A percentile compares a stretch with the other conserved stretches of the same genome.
Conservation (phyloP, 2,329 filamentous ascomycete genomes). For the Emmonsia crescens region DNA sequence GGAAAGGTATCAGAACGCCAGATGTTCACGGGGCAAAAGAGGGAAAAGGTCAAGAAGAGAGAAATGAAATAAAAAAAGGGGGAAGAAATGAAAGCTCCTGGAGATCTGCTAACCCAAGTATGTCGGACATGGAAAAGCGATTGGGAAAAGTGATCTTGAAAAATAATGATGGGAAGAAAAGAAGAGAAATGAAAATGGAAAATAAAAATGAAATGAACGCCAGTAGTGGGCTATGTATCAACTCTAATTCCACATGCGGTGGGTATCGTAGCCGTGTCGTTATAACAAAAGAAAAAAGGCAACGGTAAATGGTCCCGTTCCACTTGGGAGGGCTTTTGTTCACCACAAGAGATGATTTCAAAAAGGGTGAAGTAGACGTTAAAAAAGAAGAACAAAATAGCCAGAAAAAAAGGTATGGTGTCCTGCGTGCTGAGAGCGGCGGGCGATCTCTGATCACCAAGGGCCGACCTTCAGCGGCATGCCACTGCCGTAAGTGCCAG, state of each 20-base stretch:
- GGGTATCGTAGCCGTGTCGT: slow-evolving; percentile 37
- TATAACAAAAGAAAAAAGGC: slow-evolving; percentile 10
- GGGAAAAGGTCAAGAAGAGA: not conserved
- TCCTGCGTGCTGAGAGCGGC: not conserved
- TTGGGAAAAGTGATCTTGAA: not conserved
- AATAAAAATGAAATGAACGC: slow-evolving; percentile 22
- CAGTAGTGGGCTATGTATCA: slow-evolving; percentile 16
- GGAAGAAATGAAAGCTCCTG: not conserved
- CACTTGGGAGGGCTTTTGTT: not conserved
- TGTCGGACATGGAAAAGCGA: not conserved
- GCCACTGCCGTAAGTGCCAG: slow-evolving; percentile 45
- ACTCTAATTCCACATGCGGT: slow-evolving; percentile 15
- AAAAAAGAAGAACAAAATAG: not conserved
- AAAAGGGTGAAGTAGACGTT: slow-evolving; percentile 4
- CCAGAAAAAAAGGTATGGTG: not conserved
- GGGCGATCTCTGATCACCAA: slow-evolving; percentile 32
- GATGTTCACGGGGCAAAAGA: not conserved
- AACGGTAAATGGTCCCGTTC: not conserved
- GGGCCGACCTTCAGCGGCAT: slow-evolving; percentile 46
- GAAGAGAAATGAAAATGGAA: slow-evolving; percentile 4
- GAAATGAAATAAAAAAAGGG: not conserved
- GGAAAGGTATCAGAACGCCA: not conserved
- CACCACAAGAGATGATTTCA: not conserved
- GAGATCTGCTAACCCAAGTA: not conserved
- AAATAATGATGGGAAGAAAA: slow-evolving; percentile 7